A percentile compares a stretch with the other conserved stretches of the same genome.
Evolutionary conservation across 2,329 filamentous ascomycete species (phyloP).

Genomic region (Colletotrichum viniferum): DNA sequence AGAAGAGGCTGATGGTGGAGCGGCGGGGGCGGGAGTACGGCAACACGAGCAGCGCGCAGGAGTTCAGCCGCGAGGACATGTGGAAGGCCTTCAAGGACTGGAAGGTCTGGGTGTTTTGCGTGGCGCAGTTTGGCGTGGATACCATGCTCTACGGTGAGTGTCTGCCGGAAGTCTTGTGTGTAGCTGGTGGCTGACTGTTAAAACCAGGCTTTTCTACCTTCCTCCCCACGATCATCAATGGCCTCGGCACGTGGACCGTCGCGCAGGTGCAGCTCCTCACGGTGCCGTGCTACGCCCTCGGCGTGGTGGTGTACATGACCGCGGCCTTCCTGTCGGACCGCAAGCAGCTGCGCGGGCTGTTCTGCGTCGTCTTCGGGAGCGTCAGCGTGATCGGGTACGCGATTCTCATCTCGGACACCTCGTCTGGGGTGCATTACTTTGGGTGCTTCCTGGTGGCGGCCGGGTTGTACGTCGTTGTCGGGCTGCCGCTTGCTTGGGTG

Average conservation of each 20-base stretch:
- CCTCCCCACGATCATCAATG: constrained; percentile 67
- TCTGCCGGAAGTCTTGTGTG: too few species aligned
- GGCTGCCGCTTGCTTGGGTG: constrained; percentile 60
- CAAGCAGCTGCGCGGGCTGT: constrained; percentile 59
- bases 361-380: constrained; percentile 53
- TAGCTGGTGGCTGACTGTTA: neutral
- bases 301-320: constrained; percentile 71
- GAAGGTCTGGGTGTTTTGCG: constrained; percentile 75
- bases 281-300: constrained; percentile 68
- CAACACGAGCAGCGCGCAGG: constrained; percentile 47
- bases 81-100: constrained; percentile 72
- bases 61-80: constrained; percentile 65
- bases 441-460: constrained; percentile 75
- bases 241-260: constrained; percentile 55
- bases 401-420: constrained; percentile 57
- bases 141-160: constrained; percentile 71
- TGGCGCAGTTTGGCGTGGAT: constrained; percentile 74
- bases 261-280: constrained; percentile 66
- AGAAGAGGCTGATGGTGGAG: constrained; percentile 36
- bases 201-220: constrained; percentile 61
- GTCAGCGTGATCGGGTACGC: constrained; percentile 63
- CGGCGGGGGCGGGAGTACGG: constrained; percentile 46
- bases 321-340: constrained; percentile 72
- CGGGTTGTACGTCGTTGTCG: constrained; percentile 69
- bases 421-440: constrained; percentile 44